phyloP scores from a whole-genome alignment of 768 basidiomycete genomes.

The Infundibulicybe gibba region DNA sequence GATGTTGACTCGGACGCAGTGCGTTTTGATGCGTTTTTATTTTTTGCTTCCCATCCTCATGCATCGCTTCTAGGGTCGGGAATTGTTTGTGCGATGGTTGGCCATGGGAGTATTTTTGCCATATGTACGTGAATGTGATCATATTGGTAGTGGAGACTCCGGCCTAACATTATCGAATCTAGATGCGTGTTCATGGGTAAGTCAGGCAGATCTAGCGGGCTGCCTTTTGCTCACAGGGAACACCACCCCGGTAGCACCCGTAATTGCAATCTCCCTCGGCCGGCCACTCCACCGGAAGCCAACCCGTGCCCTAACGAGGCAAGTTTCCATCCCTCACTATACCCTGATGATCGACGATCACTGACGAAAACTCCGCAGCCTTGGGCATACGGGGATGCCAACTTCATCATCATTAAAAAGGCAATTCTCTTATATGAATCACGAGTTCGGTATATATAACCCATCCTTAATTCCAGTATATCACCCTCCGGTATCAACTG shows the following conservation, averaged over 20 bases:
- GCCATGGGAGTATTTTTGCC: constrained; percentile 33
- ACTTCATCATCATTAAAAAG: constrained; percentile 30
- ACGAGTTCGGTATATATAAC: neutral
- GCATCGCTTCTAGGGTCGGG: constrained; percentile 17
- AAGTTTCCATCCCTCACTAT: neutral
- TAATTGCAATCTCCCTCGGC: constrained; percentile 19
- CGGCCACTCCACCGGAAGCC: constrained; percentile 17
- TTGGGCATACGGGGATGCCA: constrained; percentile 32
- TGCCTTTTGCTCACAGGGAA: neutral
- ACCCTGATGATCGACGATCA: neutral
- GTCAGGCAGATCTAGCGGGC: neutral
- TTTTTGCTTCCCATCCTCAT: neutral
- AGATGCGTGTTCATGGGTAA: constrained; percentile 28
- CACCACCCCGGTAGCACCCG: constrained; percentile 15
- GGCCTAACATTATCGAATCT: neutral
- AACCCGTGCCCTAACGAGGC: constrained; percentile 33
- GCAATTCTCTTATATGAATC: constrained; percentile 5
- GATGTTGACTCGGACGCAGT: constrained; percentile 24
- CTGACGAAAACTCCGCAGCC: constrained; percentile 14
- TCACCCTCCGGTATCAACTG: constrained; percentile 31
- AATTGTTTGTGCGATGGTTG: constrained; percentile 32
- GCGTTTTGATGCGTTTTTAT: neutral
- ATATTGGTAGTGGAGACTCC: neutral
- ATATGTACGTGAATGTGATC: constrained; percentile 19
- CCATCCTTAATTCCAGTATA: constrained; percentile 18